These are phyloP conservation scores for Aspergillus spinulosporus DNA, from an alignment of 2,329 filamentous ascomycete species.

Conservation along the genomic window DNA sequence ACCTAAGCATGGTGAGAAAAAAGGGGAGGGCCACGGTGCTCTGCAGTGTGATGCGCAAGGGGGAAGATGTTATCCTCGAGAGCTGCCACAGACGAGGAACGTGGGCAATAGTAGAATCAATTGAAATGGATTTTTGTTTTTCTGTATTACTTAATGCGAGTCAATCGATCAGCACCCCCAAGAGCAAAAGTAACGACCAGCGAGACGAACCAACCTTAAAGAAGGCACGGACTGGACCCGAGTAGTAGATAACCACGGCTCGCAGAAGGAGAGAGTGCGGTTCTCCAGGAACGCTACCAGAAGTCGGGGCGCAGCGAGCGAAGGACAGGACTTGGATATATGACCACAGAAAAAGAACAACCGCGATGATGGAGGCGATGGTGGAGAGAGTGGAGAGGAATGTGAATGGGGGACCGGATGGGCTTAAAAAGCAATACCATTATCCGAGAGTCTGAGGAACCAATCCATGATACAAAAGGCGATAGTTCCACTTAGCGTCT, in stretches of 20 bases:
- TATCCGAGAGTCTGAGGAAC: not conserved
- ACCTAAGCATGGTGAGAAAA: conserved; percentile 21
- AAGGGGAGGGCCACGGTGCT: conserved; percentile 5
- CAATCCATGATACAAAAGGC: not conserved
- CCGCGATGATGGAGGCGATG: not conserved
- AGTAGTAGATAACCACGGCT: not conserved
- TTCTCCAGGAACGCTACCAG: conserved; percentile 7
- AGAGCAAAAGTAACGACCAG: not conserved
- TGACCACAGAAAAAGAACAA: not conserved
- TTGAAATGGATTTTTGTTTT: not conserved
- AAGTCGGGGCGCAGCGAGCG: not conserved
- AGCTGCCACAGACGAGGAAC: not conserved
- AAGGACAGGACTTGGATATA: not conserved
- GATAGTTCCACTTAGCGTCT: conserved; percentile 11
- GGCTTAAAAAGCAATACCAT: conserved; percentile 2
- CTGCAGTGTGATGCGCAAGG: conserved; percentile 12
- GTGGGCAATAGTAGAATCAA: conserved; percentile 9
- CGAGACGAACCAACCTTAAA: conserved; percentile 6
- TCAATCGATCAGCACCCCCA: too few relatives aligned
- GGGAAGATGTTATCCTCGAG: conserved; percentile 7
- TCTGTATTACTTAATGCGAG: too few relatives aligned
- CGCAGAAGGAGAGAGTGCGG: not conserved
- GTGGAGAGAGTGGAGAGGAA: conserved; percentile 1
- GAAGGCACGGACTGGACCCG: conserved; percentile 8
- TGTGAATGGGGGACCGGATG: not conserved